phyloP scores from a whole-genome alignment of 1,284 basidiomycete species.

The Ganoderma resinaceum region DNA sequence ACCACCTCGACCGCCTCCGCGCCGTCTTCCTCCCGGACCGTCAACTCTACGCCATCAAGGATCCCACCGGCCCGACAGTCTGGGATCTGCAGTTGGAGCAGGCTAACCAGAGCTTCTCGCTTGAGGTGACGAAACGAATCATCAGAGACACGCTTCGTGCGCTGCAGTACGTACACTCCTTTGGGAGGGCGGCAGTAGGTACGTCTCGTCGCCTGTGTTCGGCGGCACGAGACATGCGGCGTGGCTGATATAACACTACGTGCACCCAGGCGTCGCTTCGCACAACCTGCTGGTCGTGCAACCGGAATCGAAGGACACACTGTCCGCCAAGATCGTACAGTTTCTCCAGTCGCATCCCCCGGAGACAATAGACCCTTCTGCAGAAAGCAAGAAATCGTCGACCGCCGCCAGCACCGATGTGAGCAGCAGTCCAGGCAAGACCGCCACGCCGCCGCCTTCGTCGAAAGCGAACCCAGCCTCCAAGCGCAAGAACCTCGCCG shows the following conservation, averaged over 20 bases:
- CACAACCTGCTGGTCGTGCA: neutral
- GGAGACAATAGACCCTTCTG: neutral
- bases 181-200: neutral
- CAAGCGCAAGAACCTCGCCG: neutral
- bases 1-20: neutral
- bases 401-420: neutral
- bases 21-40: neutral
- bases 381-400: neutral
- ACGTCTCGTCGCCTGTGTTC: neutral
- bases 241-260: neutral
- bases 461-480: neutral
- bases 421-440: neutral
- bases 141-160: constrained; percentile 21
- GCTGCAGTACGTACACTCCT: constrained; percentile 25
- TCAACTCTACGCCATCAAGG: constrained; percentile 5
- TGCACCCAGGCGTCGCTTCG: neutral
- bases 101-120: neutral
- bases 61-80: constrained; percentile 9
- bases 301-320: neutral
- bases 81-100: constrained; percentile 8
- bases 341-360: neutral
- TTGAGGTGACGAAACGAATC: constrained; percentile 12
- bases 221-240: too few species aligned
- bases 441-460: neutral
- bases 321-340: neutral